Evolutionary conservation across 352 stramenopile genomes (phyloP).

Genomic region (Phytophthora uliginosa): DNA sequence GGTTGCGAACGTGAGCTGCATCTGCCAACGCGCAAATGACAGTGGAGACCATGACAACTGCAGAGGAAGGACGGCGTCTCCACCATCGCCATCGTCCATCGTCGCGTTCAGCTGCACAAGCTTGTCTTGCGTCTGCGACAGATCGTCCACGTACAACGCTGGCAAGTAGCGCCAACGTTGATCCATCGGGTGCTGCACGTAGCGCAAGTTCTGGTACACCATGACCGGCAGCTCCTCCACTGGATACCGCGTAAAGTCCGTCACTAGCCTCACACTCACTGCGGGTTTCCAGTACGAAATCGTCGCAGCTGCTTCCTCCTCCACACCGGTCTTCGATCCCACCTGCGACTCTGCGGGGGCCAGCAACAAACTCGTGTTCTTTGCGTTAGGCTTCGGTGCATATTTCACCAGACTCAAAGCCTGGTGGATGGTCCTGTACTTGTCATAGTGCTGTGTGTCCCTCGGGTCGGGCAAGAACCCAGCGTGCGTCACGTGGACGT

Average conservation of each 20-base stretch:
- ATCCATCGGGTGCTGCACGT: conserved; percentile 57
- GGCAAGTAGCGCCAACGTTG: conserved; percentile 76
- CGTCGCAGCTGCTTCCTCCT: conserved; percentile 41
- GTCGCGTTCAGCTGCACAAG: conserved; percentile 70
- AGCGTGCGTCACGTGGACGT: conserved; percentile 76
- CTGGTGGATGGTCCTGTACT: conserved; percentile 75
- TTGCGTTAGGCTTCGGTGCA: conserved; percentile 61
- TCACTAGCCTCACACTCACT: conserved; percentile 78
- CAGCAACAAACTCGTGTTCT: conserved; percentile 73
- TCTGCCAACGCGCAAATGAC: conserved; percentile 84
- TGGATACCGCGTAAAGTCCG: conserved; percentile 77
- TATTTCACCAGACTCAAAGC: conserved; percentile 70
- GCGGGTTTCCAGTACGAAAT: conserved; percentile 85
- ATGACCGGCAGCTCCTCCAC: conserved; percentile 73
- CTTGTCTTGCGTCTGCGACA: conserved; percentile 76
- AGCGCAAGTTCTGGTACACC: conserved; percentile 78
- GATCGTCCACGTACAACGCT: conserved; percentile 83
- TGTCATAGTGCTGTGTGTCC: conserved; percentile 46
- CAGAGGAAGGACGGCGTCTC: conserved; percentile 48
- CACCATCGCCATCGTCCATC: conserved; percentile 42
- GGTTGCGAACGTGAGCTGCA: conserved; percentile 77
- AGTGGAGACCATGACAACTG: conserved; percentile 81
- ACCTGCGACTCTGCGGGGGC: conserved; percentile 9
- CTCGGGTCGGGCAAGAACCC: conserved; percentile 57
- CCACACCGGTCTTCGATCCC: not conserved